Percentiles rank a stretch among this genome's conserved stretches.
Evolutionary conservation across 306 rosid genomes (phyloP).

Genomic region (Lupinus albus): DNA sequence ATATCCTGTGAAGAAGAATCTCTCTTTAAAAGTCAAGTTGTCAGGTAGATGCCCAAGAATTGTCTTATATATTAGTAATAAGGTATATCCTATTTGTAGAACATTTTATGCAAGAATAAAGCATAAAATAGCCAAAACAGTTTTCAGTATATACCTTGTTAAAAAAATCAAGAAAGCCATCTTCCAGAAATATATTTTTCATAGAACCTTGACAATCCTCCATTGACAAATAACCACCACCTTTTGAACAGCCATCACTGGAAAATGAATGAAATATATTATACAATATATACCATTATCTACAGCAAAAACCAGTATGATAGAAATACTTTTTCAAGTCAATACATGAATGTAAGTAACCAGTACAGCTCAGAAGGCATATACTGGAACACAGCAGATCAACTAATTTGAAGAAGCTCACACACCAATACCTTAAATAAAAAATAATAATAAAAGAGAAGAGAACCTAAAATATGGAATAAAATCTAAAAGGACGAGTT

Average conservation of each 20-base stretch:
- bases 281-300: neutral
- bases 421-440: slow-evolving; percentile 4
- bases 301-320: neutral
- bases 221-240: slow-evolving; percentile 70
- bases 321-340: slow-evolving; percentile 28
- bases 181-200: slow-evolving; percentile 58
- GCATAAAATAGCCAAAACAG: slow-evolving; percentile 12
- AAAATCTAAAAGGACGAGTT: slow-evolving; percentile 31
- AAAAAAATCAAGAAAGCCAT: slow-evolving; percentile 82
- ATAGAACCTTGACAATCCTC: slow-evolving; percentile 75
- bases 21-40: neutral
- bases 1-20: slow-evolving; percentile 9
- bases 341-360: slow-evolving; percentile 19
- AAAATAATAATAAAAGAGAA: neutral
- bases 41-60: slow-evolving; percentile 13
- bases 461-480: slow-evolving; percentile 20
- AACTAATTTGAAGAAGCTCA: slow-evolving; percentile 25
- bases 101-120: slow-evolving; percentile 28
- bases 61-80: slow-evolving; percentile 30
- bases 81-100: slow-evolving; percentile 32
- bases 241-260: slow-evolving; percentile 60
- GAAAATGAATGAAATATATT: slow-evolving; percentile 39
- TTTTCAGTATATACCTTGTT: slow-evolving; percentile 65
- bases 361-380: slow-evolving; percentile 1
- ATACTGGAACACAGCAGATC: slow-evolving; percentile 4